Evolutionary conservation across 164 flowering plant species (phyloP), one percentile per base, ranked within the genome.

Genomic region (Cinnamomum micranthum): DNA sequence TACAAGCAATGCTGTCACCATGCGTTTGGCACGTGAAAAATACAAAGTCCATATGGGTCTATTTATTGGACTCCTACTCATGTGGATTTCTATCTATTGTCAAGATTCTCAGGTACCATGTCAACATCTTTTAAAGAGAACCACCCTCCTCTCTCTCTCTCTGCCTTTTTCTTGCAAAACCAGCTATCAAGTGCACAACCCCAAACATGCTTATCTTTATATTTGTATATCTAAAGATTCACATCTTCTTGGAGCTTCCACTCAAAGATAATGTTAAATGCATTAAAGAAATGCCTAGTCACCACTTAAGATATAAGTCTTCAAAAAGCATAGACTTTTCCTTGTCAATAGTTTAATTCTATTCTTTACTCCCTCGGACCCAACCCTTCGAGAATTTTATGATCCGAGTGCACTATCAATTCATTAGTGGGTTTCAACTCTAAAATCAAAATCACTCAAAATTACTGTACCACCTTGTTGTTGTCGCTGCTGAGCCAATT

Each of bases 161-260:
- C 33, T 15, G 33, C 22, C 22, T 25, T 76, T 76, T 64, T 60
- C 65, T 71, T 71, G 59, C 22, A 19, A 51, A 55, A 35, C 68
- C 23, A 60, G 65, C 41, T 28, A 75, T 64, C 7, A 33, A 19
- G 4, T 15, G n/a, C n/a, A 55, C 20, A 14, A 14, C 7, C 17
- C 66, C 20, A 68, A 10, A 59, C 58, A 52, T 72, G 75, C 71
- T 66, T 33, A n/a, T 72, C 71, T 71, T 11, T 58, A 25, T 31
- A 10, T 47, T 50, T 33, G 13, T 10, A 64, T 13, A 64, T 64
- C 4, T 23, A 72, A 76, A 76, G 66, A 23, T 22, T 55, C 65
- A 67, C 5, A 66, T 59, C 72, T 71, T 76, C 79, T 31, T 66
- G 62, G 75, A 72, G 64, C 19, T 55, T 55, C 60, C 17, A 55